phyloP scores from a whole-genome alignment of 805 yeast species.

The Myxozyma udenii region DNA sequence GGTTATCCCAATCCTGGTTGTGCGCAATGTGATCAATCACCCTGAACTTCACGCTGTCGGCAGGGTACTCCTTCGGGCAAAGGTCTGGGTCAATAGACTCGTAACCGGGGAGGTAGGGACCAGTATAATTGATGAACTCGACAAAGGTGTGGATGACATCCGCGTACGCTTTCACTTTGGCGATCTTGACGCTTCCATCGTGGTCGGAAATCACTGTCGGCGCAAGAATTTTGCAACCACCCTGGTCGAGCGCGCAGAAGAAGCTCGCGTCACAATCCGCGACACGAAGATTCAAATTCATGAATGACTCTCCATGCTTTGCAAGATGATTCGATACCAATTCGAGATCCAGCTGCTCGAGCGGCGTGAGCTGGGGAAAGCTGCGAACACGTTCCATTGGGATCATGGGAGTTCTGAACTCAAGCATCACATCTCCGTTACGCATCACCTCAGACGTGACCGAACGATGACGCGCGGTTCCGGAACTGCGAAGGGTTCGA shows the following conservation, averaged over 20 bases:
- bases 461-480: slow-evolving; percentile 36
- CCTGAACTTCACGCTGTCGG: slow-evolving; percentile 38
- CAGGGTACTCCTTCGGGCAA: neutral
- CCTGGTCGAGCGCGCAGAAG: slow-evolving; percentile 48
- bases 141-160: slow-evolving; percentile 71
- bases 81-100: neutral
- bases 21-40: slow-evolving; percentile 72
- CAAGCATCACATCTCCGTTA: slow-evolving; percentile 54
- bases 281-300: slow-evolving; percentile 69
- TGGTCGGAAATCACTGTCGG: slow-evolving; percentile 42
- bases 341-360: slow-evolving; percentile 8
- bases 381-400: slow-evolving; percentile 36
- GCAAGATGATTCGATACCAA: slow-evolving; percentile 7
- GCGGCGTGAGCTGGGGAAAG: slow-evolving; percentile 31
- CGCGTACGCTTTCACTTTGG: slow-evolving; percentile 53
- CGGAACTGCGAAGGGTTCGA: slow-evolving; percentile 67
- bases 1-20: slow-evolving; percentile 66
- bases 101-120: slow-evolving; percentile 57
- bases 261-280: slow-evolving; percentile 48
- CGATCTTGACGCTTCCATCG: slow-evolving; percentile 52
- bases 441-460: slow-evolving; percentile 50
- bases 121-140: slow-evolving; percentile 42
- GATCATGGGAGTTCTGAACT: slow-evolving; percentile 45
- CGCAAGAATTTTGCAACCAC: slow-evolving; percentile 47
- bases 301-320: slow-evolving; percentile 76